These are phyloP conservation scores for Alternaria gansuensis DNA, from an alignment of 2,329 filamentous ascomycete species.

Conservation along the genomic window DNA sequence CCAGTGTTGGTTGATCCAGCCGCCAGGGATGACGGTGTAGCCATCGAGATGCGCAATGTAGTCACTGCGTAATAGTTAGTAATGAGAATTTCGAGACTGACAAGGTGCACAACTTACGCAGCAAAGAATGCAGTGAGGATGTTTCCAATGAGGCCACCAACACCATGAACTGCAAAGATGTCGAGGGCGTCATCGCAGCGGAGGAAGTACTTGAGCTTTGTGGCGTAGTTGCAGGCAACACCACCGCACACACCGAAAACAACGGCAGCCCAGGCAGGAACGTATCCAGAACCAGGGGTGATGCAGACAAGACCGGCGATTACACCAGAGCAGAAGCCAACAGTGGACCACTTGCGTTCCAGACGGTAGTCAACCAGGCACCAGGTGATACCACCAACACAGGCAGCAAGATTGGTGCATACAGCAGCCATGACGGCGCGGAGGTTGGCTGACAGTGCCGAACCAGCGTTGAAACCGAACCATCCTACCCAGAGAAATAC, in stretches of 20 bases:
- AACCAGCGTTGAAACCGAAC: constrained; percentile 95
- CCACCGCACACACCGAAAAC: constrained; percentile 81
- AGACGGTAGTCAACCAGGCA: constrained; percentile 88
- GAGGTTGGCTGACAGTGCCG: constrained; percentile 80
- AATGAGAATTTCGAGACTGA: background rate
- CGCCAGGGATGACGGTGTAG: constrained; percentile 71
- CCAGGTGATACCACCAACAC: constrained; percentile 87
- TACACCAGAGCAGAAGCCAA: constrained; percentile 91
- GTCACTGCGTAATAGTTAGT: constrained; percentile 58
- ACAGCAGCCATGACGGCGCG: constrained; percentile 86
- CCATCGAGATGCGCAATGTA: constrained; percentile 86
- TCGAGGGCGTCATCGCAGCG: constrained; percentile 85
- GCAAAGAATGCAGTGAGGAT: constrained; percentile 77
- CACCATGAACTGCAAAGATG: constrained; percentile 70
- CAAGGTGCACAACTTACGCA: constrained; percentile 59
- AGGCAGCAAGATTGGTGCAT: constrained; percentile 85
- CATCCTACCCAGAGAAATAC: constrained; percentile 95
- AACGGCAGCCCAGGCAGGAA: constrained; percentile 84
- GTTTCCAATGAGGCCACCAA: constrained; percentile 67
- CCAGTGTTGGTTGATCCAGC: constrained; percentile 86
- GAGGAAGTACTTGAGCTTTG: constrained; percentile 87
- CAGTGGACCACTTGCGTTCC: constrained; percentile 90
- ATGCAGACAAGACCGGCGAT: constrained; percentile 88
- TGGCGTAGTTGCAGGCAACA: constrained; percentile 84
- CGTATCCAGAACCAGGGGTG: constrained; percentile 85